Evolutionary conservation across 176 grass and related monocot genomes (phyloP).

Genomic region (Poa annua): DNA sequence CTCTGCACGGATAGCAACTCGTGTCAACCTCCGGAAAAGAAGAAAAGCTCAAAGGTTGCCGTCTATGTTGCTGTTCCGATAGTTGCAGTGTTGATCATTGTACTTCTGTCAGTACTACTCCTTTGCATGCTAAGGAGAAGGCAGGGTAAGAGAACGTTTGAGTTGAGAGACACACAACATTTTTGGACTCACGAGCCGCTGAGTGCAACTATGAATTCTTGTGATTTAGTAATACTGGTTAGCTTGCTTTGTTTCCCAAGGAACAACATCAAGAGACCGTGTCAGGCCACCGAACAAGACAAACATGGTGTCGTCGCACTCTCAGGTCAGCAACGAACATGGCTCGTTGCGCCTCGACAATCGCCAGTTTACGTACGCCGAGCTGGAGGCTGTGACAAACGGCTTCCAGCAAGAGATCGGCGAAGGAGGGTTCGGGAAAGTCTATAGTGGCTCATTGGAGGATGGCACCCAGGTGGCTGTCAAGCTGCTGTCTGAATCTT

Average conservation of each 20-base stretch:
- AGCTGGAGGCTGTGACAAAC: slow-evolving; percentile 55
- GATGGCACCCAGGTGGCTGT: background rate
- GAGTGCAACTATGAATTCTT: background rate
- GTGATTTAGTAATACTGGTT: background rate
- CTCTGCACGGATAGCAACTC: slow-evolving; percentile 47
- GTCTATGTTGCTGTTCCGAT: slow-evolving; percentile 48
- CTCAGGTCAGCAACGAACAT: background rate
- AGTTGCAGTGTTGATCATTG: background rate
- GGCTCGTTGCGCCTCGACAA: slow-evolving; percentile 40
- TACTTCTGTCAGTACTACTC: slow-evolving; percentile 4
- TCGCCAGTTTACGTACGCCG: slow-evolving; percentile 49
- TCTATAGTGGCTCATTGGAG: background rate
- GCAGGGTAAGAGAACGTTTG: background rate
- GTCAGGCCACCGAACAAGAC: slow-evolving; percentile 29
- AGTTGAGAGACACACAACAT: background rate
- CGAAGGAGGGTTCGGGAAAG: slow-evolving; percentile 55
- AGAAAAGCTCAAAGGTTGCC: slow-evolving; percentile 15
- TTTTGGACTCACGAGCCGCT: background rate
- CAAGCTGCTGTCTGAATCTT: too few relatives aligned
- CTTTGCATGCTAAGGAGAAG: slow-evolving; percentile 29
- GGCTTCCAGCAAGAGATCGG: slow-evolving; percentile 57
- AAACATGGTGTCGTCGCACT: background rate
- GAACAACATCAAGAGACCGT: background rate
- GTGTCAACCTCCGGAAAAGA: slow-evolving; percentile 34
- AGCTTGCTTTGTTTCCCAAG: background rate